These are phyloP conservation scores for Zostera marina DNA, from an alignment of 116 monocot species.

Conservation along the genomic window DNA sequence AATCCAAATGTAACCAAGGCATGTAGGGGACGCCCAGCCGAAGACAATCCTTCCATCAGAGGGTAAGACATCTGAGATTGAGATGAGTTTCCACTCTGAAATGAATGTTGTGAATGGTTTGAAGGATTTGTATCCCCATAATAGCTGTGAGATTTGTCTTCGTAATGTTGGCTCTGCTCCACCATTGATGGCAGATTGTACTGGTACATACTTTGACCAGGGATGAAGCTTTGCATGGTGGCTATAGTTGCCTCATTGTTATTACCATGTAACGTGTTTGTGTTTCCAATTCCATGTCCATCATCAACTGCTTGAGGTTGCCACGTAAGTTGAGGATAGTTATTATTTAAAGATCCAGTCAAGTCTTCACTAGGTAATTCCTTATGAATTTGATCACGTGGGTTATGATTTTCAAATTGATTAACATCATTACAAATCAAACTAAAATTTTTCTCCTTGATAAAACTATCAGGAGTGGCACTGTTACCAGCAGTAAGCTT, in stretches of 20 bases:
- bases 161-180: slow-evolving; percentile 5
- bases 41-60: slow-evolving; percentile 43
- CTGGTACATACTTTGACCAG: slow-evolving; percentile 20
- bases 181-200: slow-evolving; percentile 19
- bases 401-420: slow-evolving; percentile 12
- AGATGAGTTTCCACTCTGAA: slow-evolving; percentile 20
- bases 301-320: slow-evolving; percentile 11
- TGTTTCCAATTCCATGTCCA: too few relatives aligned
- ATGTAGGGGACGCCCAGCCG: slow-evolving; percentile 79
- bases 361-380: slow-evolving; percentile 6
- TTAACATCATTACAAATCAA: neutral
- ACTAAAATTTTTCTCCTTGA: slow-evolving; percentile 5
- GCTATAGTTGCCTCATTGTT: slow-evolving; percentile 10
- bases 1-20: slow-evolving; percentile 85
- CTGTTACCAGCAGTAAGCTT: slow-evolving; percentile 12
- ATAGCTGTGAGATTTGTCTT: slow-evolving; percentile 21
- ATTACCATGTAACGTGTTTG: slow-evolving; percentile 1
- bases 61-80: slow-evolving; percentile 17
- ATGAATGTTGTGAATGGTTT: slow-evolving; percentile 28
- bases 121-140: slow-evolving; percentile 23
- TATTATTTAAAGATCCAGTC: slow-evolving; percentile 16
- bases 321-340: slow-evolving; percentile 19
- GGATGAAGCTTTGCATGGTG: slow-evolving; percentile 28
- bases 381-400: slow-evolving; percentile 7
- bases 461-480: slow-evolving; percentile 12